Base-by-base conservation (phyloP, 192 early-diverging fungal genomes). In the Pilobolus umbonatus region DNA sequence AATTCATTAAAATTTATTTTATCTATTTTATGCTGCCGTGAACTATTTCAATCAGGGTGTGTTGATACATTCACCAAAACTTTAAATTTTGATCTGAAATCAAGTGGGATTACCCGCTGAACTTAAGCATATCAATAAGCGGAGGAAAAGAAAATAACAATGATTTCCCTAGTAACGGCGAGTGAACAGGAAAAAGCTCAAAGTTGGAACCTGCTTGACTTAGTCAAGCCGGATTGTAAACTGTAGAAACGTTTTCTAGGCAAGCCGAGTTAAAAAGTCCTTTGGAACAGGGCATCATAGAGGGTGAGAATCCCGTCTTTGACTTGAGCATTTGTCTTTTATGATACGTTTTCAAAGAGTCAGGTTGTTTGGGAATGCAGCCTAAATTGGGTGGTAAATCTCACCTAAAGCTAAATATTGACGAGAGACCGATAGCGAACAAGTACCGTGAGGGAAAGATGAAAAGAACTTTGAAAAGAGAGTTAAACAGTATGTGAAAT, bases 361-460 rank as follows among this genome's bases (percentile, higher is more conserved):
- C 40, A 42, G 40, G 40, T 42, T 42, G 40, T 42, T 42, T 42
- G 40, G 40, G 40, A 42, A 42, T 42, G 40, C n/a, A 42, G 40
- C 40, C 4, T 42, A 75, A 87, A 87, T 69, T 74, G 82, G 85
- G 84, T 77, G 84, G 80, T 83, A 85, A 81, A 85, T 85, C 77
- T 74, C 82, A 78, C 80, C 84, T 74, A 88, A 85, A 68, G 83
- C 84, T 86, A 85, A 88, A 86, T 88, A 88, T 77, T 73, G 80
- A 77, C 76, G 77, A 85, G 86, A 87, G 83, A 85, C 86, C 81
- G 82, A 88, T 87, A 88, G 81, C 83, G 77, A 88, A 88, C 85
- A 87, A 88, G 85, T 87, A 88, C 86, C 79, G 80, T 85, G 83
- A 88, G 79, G 82, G 85, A 88, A 87, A 87, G 86, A 83, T 87